These are phyloP conservation scores for Globisporangium uncinulatum DNA, from an alignment of 352 stramenopile species.

Conservation along the genomic window DNA sequence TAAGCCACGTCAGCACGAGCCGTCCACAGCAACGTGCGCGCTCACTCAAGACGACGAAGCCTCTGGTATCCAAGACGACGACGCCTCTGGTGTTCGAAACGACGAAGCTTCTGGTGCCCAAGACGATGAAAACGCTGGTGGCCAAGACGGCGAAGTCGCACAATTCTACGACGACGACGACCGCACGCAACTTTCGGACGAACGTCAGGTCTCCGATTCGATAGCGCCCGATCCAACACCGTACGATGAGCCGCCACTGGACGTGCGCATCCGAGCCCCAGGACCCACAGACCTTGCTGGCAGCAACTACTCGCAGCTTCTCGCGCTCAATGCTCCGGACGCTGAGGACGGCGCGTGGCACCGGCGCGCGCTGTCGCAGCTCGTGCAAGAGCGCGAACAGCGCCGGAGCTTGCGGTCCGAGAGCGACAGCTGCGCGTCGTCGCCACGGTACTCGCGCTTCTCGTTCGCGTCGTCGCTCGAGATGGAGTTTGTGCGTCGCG, in stretches of 20 bases:
- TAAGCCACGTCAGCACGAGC: too few relatives aligned
- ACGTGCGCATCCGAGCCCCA: not conserved
- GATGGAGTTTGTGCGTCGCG: not conserved
- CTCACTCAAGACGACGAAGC: too few relatives aligned
- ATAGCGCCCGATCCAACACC: not conserved
- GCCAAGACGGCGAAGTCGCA: too few relatives aligned
- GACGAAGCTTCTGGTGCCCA: too few relatives aligned
- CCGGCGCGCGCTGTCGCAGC: constrained; percentile 25
- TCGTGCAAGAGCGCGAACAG: constrained; percentile 33
- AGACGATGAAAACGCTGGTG: too few relatives aligned
- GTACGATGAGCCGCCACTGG: not conserved
- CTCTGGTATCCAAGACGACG: too few relatives aligned
- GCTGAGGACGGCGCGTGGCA: constrained; percentile 23
- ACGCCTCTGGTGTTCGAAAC: too few relatives aligned
- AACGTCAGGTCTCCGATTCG: too few relatives aligned
- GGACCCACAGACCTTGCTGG: not conserved
- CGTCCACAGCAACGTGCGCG: too few relatives aligned
- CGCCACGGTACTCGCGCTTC: not conserved
- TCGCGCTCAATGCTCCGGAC: constrained; percentile 16
- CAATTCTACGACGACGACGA: too few relatives aligned
- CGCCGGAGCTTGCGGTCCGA: constrained; percentile 5
- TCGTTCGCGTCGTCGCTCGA: constrained; percentile 11
- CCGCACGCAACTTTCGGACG: too few relatives aligned
- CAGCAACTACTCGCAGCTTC: constrained; percentile 34
- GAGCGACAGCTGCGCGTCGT: not conserved